Conservation (phyloP, 306 rosid genomes). For the Castanospermum australe region DNA sequence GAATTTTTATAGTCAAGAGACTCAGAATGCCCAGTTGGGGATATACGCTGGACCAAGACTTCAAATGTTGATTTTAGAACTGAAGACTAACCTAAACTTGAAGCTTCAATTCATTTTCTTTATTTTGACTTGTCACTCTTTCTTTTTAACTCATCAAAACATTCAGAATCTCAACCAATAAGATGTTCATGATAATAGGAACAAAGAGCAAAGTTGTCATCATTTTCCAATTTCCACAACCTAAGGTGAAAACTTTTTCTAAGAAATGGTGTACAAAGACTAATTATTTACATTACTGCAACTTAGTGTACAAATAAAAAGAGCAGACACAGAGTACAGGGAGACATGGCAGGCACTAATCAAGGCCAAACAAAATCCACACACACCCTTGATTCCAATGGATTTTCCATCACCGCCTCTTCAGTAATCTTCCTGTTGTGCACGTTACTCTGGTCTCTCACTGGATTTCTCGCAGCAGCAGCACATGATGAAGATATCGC, state of each 20-base stretch:
- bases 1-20: no score
- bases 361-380: constrained; percentile 49
- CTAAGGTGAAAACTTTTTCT: neutral
- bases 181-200: no score
- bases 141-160: no score
- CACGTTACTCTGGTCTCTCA: neutral
- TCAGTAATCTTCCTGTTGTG: neutral
- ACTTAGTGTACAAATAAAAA: neutral
- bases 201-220: no score
- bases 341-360: neutral
- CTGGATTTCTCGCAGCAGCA: neutral
- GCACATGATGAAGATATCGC: neutral
- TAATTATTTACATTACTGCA: neutral
- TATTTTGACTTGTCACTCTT: no score
- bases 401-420: constrained; percentile 7
- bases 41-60: no score
- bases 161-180: no score
- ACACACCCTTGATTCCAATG: constrained; percentile 34
- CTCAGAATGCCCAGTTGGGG: no score
- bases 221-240: neutral
- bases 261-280: no score
- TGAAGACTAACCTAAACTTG: no score
- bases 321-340: neutral
- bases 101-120: no score
- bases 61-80: no score